A percentile compares a stretch with the other conserved stretches of the same genome.
phyloP scores from a whole-genome alignment of 129 eudicot species.

The Glebionis coronaria region DNA sequence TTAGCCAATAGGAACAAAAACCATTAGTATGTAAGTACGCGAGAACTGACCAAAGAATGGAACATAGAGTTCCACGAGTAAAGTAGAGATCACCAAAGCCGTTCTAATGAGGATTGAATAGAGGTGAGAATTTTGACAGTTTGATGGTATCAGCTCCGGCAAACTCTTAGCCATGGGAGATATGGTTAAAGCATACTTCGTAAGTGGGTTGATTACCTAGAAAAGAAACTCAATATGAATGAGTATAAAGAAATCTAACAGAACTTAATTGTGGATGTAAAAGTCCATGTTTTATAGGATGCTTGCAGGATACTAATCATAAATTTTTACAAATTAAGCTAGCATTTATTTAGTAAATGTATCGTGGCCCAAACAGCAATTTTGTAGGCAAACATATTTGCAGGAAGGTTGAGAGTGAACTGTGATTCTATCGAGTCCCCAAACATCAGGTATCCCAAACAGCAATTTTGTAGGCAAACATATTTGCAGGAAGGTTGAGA shows the following conservation, averaged over 20 bases:
- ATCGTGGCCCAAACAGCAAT: constrained; percentile 95
- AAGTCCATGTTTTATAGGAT: neutral
- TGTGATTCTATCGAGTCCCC: no score
- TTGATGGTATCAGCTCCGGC: constrained; percentile 73
- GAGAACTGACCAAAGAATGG: constrained; percentile 69
- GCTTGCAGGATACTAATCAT: neutral
- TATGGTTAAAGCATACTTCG: constrained; percentile 83
- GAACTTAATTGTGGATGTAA: neutral
- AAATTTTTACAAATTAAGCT: neutral
- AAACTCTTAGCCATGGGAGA: constrained; percentile 83
- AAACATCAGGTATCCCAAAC: no score
- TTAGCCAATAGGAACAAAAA: neutral
- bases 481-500: no score
- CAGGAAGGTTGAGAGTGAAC: no score
- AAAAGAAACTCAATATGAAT: constrained; percentile 20
- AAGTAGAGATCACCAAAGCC: constrained; percentile 63
- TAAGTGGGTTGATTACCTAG: constrained; percentile 92
- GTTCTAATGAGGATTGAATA: constrained; percentile 77
- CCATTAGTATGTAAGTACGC: neutral
- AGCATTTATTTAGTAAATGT: constrained; percentile 12
- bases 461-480: no score
- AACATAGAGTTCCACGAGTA: constrained; percentile 58
- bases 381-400: constrained; percentile 70
- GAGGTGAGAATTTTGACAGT: constrained; percentile 36
- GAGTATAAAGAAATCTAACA: constrained; percentile 14